Conservation (phyloP, 495 filamentous ascomycete genomes). For the Penicillium chermesinum region DNA sequence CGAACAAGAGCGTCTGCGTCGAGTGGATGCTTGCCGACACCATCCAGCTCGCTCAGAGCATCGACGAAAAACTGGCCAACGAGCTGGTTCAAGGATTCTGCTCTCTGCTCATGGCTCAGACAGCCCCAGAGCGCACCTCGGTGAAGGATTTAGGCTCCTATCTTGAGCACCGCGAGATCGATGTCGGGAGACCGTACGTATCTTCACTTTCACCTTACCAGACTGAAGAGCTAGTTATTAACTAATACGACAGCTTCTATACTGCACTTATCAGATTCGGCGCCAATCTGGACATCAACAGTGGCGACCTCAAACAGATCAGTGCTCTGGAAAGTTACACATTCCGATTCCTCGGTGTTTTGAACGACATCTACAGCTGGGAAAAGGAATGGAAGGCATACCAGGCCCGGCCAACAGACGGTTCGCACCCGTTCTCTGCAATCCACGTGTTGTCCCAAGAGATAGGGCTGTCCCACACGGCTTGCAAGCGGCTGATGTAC, state of each 20-base stretch:
- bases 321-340: conserved; percentile 11
- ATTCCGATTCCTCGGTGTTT: conserved; percentile 15
- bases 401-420: conserved; percentile 12
- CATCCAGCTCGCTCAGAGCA: conserved; percentile 4
- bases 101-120: conserved; percentile 15
- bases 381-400: conserved; percentile 18
- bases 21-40: conserved; percentile 23
- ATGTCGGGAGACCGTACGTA: conserved; percentile 14
- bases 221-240: neutral
- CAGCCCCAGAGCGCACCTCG: conserved; percentile 8
- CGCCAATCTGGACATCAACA: conserved; percentile 9
- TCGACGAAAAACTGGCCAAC: conserved; percentile 8
- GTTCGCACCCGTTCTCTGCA: conserved; percentile 17
- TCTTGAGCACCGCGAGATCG: conserved; percentile 16
- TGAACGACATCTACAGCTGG: conserved; percentile 26
- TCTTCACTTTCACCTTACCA: neutral
- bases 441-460: conserved; percentile 19
- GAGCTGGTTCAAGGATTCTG: conserved; percentile 20
- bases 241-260: conserved; percentile 12
- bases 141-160: conserved; percentile 15
- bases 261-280: conserved; percentile 19
- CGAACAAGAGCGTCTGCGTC: conserved; percentile 4
- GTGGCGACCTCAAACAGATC: conserved; percentile 3
- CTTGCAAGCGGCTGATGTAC: conserved; percentile 19
- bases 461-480: conserved; percentile 12